Evolutionary conservation across 768 basidiomycete genomes (phyloP), one percentile per base, ranked within the genome.

Genomic region (Boletus rubescentipes): DNA sequence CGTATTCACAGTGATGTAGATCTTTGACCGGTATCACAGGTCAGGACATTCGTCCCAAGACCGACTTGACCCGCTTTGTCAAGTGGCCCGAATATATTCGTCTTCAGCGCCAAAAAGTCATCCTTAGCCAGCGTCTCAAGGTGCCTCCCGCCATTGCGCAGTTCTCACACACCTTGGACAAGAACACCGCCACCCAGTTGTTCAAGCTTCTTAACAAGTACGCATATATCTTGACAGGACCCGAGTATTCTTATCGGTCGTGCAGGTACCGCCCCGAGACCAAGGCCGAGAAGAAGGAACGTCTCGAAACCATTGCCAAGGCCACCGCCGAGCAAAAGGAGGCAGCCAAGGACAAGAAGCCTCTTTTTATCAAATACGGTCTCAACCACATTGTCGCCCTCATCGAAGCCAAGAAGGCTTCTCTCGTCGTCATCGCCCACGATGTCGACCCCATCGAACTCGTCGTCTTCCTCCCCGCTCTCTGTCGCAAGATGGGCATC

Each of bases 61-160:
- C 83, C 51, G 96, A 98, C 76, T 76, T 98, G 61, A 96, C 92
- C 54, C 91, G 95, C 72, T 98, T 98, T 78, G 91, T 98, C 78
- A 98, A 97, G 75, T 99, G 96, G 96, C 96, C 96, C 63, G 93
- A 95, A 78, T 98, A 98, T 69, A 85, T 98, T 64, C 92, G 94
- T 69, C 88, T 98, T 42, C 96, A 98, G 71, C 87, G 96, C 71
- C 94, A 98, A 77, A 98, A 98, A 79, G 93, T 98, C 67, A 96
- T 98, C 76, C 87, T 98, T 56, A 79, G 91, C 83, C 93, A 98
- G 77, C 92, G 96, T 67, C 81, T 98, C 64, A 98, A 98, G 83
- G 94, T 97, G 26, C 96, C 96, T 61, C 96, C 96, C 37, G 92
- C 96, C 63, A 95, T 99, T 65, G 91, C 94, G 44, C 96, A 99